These are phyloP conservation scores for Xylaria intraflava DNA, from an alignment of 495 filamentous ascomycete genomes.

Conservation along the genomic window DNA sequence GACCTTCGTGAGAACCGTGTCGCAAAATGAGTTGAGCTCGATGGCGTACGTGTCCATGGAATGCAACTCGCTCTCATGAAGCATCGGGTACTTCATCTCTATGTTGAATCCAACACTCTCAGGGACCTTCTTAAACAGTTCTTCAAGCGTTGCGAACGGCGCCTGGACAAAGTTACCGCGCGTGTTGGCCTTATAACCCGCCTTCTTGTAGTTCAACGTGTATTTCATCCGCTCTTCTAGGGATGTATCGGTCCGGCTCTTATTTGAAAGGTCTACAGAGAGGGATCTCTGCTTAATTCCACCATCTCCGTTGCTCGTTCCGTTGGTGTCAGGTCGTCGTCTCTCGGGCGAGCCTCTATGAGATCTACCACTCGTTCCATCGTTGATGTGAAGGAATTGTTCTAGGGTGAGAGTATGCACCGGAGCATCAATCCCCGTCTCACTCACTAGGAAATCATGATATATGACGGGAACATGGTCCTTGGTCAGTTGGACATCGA, in stretches of 20 bases:
- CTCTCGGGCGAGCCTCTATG: conserved; percentile 16
- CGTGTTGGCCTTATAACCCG: conserved; percentile 92
- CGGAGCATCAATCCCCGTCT: conserved; percentile 95
- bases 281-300: conserved; percentile 39
- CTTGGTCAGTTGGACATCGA: conserved; percentile 95
- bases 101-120: conserved; percentile 89
- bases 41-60: conserved; percentile 98
- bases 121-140: conserved; percentile 81
- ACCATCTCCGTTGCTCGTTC: conserved; percentile 28
- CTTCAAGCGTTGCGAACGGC: conserved; percentile 89
- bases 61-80: conserved; percentile 85
- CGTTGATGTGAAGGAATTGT: conserved; percentile 84
- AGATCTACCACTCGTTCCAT: conserved; percentile 30
- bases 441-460: conserved; percentile 97
- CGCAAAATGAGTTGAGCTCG: conserved; percentile 94
- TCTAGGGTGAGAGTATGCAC: conserved; percentile 93
- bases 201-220: conserved; percentile 80
- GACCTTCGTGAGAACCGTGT: conserved; percentile 82
- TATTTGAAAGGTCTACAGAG: conserved; percentile 35
- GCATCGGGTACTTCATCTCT: conserved; percentile 98
- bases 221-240: conserved; percentile 93
- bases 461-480: conserved; percentile 99
- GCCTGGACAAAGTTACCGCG: conserved; percentile 90
- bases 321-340: conserved; percentile 24
- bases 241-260: conserved; percentile 35